Conservation (phyloP, 345 rosid species). For the Moringa oleifera region DNA sequence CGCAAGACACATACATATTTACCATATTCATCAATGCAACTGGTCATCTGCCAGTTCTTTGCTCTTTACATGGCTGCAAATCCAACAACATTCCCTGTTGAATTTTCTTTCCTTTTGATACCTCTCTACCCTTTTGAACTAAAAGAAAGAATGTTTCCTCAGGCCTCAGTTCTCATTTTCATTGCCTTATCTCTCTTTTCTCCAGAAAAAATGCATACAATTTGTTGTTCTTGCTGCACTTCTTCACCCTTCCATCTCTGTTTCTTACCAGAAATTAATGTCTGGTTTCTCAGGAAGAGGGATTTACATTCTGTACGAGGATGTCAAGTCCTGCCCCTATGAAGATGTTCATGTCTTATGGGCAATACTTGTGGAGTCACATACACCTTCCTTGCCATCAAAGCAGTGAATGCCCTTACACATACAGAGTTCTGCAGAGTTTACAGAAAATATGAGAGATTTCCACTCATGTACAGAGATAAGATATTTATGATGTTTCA, state of each 20-base stretch:
- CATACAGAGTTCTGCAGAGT: neutral
- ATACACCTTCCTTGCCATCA: conserved; percentile 39
- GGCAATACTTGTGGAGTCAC: conserved; percentile 89
- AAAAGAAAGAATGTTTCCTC: too few species aligned
- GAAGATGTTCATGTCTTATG: conserved; percentile 92
- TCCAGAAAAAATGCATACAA: neutral
- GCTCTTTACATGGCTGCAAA: neutral
- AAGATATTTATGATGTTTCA: neutral
- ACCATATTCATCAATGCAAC: neutral
- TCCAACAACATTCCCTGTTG: too few species aligned
- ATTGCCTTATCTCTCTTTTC: neutral
- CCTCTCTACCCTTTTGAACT: too few species aligned
- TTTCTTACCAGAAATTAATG: neutral
- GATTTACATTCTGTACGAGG: conserved; percentile 79
- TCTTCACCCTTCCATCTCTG: neutral
- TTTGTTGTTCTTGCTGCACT: neutral
- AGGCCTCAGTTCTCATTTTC: neutral
- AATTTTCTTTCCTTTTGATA: too few species aligned
- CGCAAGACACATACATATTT: too few species aligned
- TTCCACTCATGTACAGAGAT: neutral
- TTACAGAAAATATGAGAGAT: neutral
- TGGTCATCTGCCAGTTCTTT: neutral
- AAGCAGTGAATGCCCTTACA: conserved; percentile 25
- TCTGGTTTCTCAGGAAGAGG: conserved; percentile 53
- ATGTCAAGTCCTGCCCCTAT: conserved; percentile 79